These are phyloP conservation scores for Fusarium hainanense DNA, from an alignment of 2,329 filamentous ascomycete species.

Conservation along the genomic window DNA sequence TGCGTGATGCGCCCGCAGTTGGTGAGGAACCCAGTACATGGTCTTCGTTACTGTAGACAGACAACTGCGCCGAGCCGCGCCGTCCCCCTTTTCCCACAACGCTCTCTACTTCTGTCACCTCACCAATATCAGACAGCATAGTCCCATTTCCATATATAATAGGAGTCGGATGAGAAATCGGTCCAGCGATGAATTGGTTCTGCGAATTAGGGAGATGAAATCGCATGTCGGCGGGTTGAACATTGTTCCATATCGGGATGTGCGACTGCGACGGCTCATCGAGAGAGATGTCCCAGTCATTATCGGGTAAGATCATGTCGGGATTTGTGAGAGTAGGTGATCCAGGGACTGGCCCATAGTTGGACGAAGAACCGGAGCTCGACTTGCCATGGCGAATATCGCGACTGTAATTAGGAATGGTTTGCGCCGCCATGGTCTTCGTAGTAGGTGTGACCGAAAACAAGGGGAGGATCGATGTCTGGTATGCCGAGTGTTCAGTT, in stretches of 20 bases:
- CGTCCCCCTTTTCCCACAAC: conserved; percentile 57
- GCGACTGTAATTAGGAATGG: conserved; percentile 42
- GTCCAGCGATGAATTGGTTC: conserved; percentile 55
- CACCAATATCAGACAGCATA: conserved; percentile 74
- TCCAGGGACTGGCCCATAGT: conserved; percentile 66
- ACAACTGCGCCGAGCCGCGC: conserved; percentile 51
- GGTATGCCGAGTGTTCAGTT: not conserved
- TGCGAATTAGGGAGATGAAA: conserved; percentile 57
- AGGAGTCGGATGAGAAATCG: conserved; percentile 67
- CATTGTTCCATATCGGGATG: conserved; percentile 64
- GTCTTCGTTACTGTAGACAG: conserved; percentile 50
- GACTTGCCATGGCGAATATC: conserved; percentile 47
- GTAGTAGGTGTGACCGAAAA: not conserved
- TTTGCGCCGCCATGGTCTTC: conserved; percentile 49
- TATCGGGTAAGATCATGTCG: conserved; percentile 91
- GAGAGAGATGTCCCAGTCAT: conserved; percentile 67
- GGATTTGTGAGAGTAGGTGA: conserved; percentile 93
- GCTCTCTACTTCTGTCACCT: conserved; percentile 66
- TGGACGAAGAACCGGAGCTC: conserved; percentile 44
- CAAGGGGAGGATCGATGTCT: not conserved
- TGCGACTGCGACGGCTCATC: conserved; percentile 63
- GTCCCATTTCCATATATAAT: conserved; percentile 77
- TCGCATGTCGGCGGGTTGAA: conserved; percentile 51
- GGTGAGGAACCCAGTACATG: conserved; percentile 57
- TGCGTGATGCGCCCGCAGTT: conserved; percentile 55